phyloP scores from a whole-genome alignment of 805 yeast species.

The Peterozyma toletana region DNA sequence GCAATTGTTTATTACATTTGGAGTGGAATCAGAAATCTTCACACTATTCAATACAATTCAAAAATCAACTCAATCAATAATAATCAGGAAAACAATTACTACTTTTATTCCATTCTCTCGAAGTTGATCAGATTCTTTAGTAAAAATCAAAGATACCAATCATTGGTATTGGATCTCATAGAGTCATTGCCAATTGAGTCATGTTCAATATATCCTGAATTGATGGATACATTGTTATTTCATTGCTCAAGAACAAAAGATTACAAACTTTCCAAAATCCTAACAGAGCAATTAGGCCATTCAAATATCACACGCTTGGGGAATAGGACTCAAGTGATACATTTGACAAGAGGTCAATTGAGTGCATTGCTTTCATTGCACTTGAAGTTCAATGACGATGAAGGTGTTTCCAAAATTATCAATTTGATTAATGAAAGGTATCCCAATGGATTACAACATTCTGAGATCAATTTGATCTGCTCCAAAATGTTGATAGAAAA shows the following conservation, averaged over 20 bases:
- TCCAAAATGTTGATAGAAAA: conserved; percentile 14
- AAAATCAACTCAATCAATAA: conserved; percentile 16
- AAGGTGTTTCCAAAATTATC: conserved; percentile 21
- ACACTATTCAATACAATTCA: conserved; percentile 18
- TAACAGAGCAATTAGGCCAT: conserved; percentile 9
- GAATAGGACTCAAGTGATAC: conserved; percentile 17
- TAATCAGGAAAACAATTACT: conserved; percentile 19
- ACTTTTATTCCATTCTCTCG: conserved; percentile 14
- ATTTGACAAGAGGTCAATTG: conserved; percentile 17
- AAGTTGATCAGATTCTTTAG: conserved; percentile 20
- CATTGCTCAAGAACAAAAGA: conserved; percentile 21
- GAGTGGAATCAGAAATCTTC: conserved; percentile 21
- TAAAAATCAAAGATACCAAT: conserved; percentile 19
- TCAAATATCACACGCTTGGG: conserved; percentile 17
- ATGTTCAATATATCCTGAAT: conserved; percentile 21
- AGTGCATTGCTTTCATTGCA: conserved; percentile 21
- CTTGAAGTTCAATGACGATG: conserved; percentile 17
- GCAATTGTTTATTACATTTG: conserved; percentile 19
- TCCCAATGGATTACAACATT: conserved; percentile 16
- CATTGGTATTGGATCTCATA: conserved; percentile 17
- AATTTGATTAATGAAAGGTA: conserved; percentile 16
- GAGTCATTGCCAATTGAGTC: conserved; percentile 24
- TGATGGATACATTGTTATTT: conserved; percentile 22
- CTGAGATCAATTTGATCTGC: conserved; percentile 23
- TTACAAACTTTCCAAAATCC: conserved; percentile 16